These are phyloP conservation scores for Tinospora cordifolia DNA, from an alignment of 164 flowering plant genomes.

Conservation along the genomic window DNA sequence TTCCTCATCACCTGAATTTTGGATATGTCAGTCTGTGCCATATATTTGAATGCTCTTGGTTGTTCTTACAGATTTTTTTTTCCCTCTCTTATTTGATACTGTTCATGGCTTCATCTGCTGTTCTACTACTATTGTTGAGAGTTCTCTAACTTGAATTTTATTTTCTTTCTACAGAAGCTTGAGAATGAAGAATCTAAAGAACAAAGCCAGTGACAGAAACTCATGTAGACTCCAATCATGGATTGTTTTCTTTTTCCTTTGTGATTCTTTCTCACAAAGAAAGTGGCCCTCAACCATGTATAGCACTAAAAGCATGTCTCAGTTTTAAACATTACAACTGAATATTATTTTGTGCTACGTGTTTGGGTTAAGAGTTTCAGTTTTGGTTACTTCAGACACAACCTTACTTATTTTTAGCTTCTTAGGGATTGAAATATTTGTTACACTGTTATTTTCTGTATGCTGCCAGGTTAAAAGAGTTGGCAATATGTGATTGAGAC, in stretches of 20 bases:
- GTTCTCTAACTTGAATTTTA: not conserved
- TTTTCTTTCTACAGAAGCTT: constrained; percentile 11
- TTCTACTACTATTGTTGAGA: not conserved
- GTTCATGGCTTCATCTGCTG: not conserved
- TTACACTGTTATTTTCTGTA: not conserved
- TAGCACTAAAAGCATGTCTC: not conserved
- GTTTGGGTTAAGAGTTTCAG: not conserved
- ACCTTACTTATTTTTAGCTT: not conserved
- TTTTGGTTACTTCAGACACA: not conserved
- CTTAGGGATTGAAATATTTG: not conserved
- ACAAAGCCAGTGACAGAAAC: constrained; percentile 7
- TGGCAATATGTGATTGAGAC: too few relatives aligned
- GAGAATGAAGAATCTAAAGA: constrained; percentile 17
- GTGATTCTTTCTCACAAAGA: not conserved
- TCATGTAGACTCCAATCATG: not conserved
- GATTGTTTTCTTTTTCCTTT: not conserved
- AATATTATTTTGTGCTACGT: too few relatives aligned
- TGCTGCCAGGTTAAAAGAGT: too few relatives aligned
- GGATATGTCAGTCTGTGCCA: not conserved
- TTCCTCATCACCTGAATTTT: not conserved
- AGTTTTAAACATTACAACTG: not conserved
- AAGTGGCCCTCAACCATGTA: not conserved
- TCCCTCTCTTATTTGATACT: not conserved
- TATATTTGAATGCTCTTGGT: not conserved
- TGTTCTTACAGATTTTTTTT: not conserved